Evolutionary conservation across 2,329 filamentous ascomycete species (phyloP).

Genomic region (Talaromyces rugulosus): DNA sequence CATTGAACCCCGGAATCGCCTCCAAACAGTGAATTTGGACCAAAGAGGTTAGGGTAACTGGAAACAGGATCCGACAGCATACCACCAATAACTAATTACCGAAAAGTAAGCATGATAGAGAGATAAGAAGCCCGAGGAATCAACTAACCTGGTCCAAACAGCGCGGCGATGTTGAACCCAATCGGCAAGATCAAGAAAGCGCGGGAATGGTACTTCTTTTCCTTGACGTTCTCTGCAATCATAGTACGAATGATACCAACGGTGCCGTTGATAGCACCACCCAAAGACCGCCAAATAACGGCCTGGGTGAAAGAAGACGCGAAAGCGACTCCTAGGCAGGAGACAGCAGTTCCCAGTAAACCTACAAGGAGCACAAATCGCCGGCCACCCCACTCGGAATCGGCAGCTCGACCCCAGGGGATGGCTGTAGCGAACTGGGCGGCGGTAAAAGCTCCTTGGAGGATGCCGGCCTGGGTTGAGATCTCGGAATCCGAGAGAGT

Average conservation of each 20-base stretch:
- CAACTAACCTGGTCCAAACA: conserved; percentile 43
- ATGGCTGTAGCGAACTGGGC: conserved; percentile 79
- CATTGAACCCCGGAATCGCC: conserved; percentile 56
- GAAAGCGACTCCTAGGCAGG: conserved; percentile 66
- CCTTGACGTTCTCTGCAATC: conserved; percentile 66
- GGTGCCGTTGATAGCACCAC: conserved; percentile 67
- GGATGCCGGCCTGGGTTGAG: conserved; percentile 68
- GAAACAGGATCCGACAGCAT: conserved; percentile 62
- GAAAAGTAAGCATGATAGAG: background rate
- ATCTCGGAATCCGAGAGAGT: conserved; percentile 57
- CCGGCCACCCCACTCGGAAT: conserved; percentile 62
- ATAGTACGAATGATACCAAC: conserved; percentile 57
- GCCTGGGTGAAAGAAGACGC: conserved; percentile 59
- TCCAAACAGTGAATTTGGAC: conserved; percentile 53
- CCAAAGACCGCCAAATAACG: conserved; percentile 62
- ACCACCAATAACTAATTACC: conserved; percentile 54
- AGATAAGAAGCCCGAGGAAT: conserved; percentile 14
- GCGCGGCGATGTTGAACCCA: conserved; percentile 62
- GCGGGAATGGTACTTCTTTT: conserved; percentile 58
- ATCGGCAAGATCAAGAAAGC: conserved; percentile 60
- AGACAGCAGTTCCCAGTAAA: conserved; percentile 62
- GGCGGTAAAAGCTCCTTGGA: conserved; percentile 72
- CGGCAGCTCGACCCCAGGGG: conserved; percentile 68
- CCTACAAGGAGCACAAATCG: conserved; percentile 76
- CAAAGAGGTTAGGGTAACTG: conserved; percentile 62